Conservation (phyloP, 371 early-diverging fungal genomes). For the Mucor circinelloides region DNA sequence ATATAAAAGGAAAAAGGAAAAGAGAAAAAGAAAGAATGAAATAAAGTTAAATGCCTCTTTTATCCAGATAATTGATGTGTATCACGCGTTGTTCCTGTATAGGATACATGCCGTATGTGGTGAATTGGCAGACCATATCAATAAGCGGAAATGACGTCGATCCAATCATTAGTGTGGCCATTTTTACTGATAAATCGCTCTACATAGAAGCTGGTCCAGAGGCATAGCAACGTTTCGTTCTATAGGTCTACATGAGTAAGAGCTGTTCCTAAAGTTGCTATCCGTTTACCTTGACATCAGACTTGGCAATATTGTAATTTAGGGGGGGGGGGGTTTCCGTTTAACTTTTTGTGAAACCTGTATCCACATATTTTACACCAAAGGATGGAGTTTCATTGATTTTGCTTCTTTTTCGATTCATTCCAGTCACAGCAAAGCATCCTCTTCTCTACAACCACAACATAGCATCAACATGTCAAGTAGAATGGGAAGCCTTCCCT, state of each 20-base stretch:
- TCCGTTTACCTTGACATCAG: too few relatives aligned
- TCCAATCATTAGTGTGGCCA: too few relatives aligned
- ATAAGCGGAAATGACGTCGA: not conserved
- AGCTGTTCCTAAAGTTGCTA: not conserved
- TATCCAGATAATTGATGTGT: not conserved
- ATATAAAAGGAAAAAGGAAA: not conserved
- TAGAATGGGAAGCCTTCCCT: constrained; percentile 18
- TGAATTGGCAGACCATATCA: not conserved
- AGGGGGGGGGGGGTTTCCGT: too few relatives aligned
- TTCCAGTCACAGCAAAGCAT: not conserved
- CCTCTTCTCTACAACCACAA: not conserved
- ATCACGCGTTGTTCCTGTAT: constrained; percentile 5
- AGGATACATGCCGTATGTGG: not conserved
- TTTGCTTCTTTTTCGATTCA: not conserved
- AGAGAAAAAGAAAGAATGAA: not conserved
- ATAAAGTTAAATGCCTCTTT: not conserved
- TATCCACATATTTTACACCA: not conserved
- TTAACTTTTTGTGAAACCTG: not conserved
- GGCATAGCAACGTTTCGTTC: not conserved
- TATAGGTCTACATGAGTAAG: not conserved
- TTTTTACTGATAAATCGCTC: too few relatives aligned
- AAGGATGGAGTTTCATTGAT: not conserved
- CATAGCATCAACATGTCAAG: not conserved
- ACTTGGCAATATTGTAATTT: too few relatives aligned
- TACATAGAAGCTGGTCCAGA: not conserved